Percentiles rank a stretch among this genome's conserved stretches.
phyloP scores from a whole-genome alignment of 2,329 filamentous ascomycete species.

The Claviceps humidiphila region DNA sequence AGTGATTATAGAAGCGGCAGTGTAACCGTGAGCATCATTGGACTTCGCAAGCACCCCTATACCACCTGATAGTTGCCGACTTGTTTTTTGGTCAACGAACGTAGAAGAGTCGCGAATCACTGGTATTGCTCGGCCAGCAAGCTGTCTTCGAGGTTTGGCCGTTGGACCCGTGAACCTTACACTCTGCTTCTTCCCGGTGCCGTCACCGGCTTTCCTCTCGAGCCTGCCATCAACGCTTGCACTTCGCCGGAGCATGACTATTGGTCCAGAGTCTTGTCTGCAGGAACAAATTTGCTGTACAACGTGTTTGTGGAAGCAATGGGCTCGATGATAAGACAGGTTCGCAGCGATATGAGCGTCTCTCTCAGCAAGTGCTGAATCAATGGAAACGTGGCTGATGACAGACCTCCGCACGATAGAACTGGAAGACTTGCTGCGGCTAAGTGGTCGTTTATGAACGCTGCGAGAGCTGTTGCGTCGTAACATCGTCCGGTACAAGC shows the following conservation, averaged over 20 bases:
- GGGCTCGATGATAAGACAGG: conserved; percentile 43
- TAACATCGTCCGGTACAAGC: conserved; percentile 26
- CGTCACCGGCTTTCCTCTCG: conserved; percentile 7
- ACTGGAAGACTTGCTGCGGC: conserved; percentile 40
- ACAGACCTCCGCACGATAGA: conserved; percentile 28
- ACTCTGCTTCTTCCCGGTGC: conserved; percentile 30
- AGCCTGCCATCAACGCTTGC: conserved; percentile 11
- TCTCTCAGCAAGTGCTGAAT: conserved; percentile 34
- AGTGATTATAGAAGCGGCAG: background rate
- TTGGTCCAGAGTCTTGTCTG: conserved; percentile 12
- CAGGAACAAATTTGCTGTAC: background rate
- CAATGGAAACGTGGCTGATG: conserved; percentile 32
- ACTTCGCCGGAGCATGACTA: conserved; percentile 9
- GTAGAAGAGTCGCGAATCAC: background rate
- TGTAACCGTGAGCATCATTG: background rate
- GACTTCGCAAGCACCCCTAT: background rate
- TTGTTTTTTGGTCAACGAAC: background rate
- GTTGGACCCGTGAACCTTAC: conserved; percentile 37
- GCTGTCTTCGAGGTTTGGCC: conserved; percentile 14
- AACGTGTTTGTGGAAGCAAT: conserved; percentile 21
- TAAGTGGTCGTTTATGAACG: conserved; percentile 27
- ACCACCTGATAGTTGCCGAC: background rate
- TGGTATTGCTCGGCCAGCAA: conserved; percentile 17
- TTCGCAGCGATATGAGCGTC: conserved; percentile 51
- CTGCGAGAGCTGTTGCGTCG: conserved; percentile 33